Percentiles rank a stretch among this genome's conserved stretches.
Conservation (phyloP, 257 asterid species). For the Scutellaria minor region DNA sequence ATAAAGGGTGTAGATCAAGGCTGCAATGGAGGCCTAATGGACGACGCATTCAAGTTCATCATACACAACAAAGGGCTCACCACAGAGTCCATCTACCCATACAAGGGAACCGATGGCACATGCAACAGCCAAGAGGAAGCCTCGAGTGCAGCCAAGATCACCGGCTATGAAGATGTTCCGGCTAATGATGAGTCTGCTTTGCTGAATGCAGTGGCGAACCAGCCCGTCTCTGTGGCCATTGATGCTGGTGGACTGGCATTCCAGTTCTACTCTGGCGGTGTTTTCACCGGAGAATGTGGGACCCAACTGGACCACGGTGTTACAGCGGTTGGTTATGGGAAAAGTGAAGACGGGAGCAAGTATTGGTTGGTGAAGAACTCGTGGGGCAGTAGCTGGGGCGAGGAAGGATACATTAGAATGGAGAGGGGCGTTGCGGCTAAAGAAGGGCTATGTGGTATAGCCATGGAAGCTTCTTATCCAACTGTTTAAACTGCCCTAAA, state of each 20-base stretch:
- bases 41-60: conserved; percentile 43
- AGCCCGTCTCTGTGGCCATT: conserved; percentile 31
- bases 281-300: conserved; percentile 39
- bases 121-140: conserved; percentile 38
- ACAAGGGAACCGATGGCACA: conserved; percentile 33
- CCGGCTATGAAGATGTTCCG: conserved; percentile 49
- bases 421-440: conserved; percentile 29
- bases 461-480: conserved; percentile 19
- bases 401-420: conserved; percentile 42
- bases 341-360: conserved; percentile 25
- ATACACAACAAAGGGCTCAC: conserved; percentile 43
- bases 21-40: conserved; percentile 45
- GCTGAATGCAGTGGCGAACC: conserved; percentile 36
- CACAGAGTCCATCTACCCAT: conserved; percentile 45
- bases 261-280: conserved; percentile 29
- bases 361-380: conserved; percentile 44
- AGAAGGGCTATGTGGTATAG: conserved; percentile 35
- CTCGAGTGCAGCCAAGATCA: conserved; percentile 31
- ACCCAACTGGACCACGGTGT: conserved; percentile 37
- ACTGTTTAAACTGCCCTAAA: not conserved
- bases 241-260: conserved; percentile 28
- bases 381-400: conserved; percentile 49
- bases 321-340: conserved; percentile 36
- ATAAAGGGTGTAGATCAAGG: conserved; percentile 31
- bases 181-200: conserved; percentile 32